Evolutionary conservation across 805 yeast species (phyloP).

Genomic region (Wilhelminamyces savonicus): DNA sequence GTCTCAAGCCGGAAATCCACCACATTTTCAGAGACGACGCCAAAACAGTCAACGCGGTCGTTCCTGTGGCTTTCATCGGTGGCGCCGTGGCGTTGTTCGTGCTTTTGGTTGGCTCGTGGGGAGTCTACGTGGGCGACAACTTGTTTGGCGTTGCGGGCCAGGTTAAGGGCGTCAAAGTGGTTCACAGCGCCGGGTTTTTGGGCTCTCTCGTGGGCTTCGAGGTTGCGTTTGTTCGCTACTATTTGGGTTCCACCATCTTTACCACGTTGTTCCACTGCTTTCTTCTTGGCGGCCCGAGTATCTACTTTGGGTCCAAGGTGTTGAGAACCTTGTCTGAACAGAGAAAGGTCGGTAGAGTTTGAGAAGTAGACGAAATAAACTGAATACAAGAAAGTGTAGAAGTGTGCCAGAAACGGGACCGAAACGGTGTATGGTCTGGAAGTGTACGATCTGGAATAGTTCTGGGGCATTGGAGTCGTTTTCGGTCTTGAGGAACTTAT

Average conservation of each 20-base stretch:
- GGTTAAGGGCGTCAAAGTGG: slow-evolving; percentile 26
- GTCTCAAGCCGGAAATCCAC: slow-evolving; percentile 52
- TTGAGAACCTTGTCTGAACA: slow-evolving; percentile 40
- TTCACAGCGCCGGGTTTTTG: slow-evolving; percentile 41
- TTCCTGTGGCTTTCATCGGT: slow-evolving; percentile 48
- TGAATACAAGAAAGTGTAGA: slow-evolving; percentile 1
- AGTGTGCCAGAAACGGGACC: background rate
- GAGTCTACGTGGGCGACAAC: slow-evolving; percentile 16
- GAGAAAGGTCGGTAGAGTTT: slow-evolving; percentile 21
- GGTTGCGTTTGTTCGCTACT: slow-evolving; percentile 50
- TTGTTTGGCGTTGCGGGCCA: slow-evolving; percentile 30
- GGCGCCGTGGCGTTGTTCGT: slow-evolving; percentile 36
- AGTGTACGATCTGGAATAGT: too few species aligned
- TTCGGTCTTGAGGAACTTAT: too few species aligned
- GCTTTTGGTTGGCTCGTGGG: slow-evolving; percentile 42
- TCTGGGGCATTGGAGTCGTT: too few species aligned
- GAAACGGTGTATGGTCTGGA: background rate
- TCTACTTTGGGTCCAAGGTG: slow-evolving; percentile 62
- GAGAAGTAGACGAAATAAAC: background rate
- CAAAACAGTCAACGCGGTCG: slow-evolving; percentile 40
- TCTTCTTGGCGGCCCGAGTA: slow-evolving; percentile 46
- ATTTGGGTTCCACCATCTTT: slow-evolving; percentile 54
- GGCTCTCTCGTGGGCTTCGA: slow-evolving; percentile 46
- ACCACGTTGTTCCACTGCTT: slow-evolving; percentile 44
- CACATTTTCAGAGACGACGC: slow-evolving; percentile 57